Conservation (phyloP, 2,329 filamentous ascomycete species). For the Diaporthe vexans region DNA sequence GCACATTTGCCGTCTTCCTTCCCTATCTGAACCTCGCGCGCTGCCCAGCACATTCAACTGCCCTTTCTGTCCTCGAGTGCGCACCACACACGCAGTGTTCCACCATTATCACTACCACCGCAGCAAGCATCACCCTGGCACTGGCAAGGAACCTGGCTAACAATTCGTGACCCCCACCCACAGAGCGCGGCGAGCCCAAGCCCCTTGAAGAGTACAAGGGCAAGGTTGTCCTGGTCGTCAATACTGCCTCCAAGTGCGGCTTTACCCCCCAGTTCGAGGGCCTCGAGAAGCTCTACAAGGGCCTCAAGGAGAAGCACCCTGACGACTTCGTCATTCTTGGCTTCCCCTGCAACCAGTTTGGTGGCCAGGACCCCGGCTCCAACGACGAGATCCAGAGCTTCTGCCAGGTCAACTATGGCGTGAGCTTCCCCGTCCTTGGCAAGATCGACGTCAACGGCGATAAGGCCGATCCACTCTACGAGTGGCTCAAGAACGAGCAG, state of each 20-base stretch:
- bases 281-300: conserved; percentile 91
- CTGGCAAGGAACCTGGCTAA: conserved; percentile 38
- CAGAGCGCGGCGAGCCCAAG: conserved; percentile 81
- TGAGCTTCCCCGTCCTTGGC: conserved; percentile 89
- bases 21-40: conserved; percentile 27
- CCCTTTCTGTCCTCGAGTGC: conserved; percentile 19
- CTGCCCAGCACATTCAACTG: conserved; percentile 15
- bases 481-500: conserved; percentile 81
- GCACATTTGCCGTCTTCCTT: conserved; percentile 29
- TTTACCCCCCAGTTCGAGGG: conserved; percentile 96
- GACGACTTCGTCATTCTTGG: conserved; percentile 90
- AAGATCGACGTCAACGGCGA: conserved; percentile 97
- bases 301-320: conserved; percentile 75
- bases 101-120: not conserved
- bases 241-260: conserved; percentile 98
- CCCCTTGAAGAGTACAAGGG: conserved; percentile 80
- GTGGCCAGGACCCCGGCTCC: conserved; percentile 86
- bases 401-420: conserved; percentile 95
- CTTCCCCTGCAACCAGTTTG: conserved; percentile 99
- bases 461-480: conserved; percentile 81
- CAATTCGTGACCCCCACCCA: conserved; percentile 38
- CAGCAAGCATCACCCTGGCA: conserved; percentile 36
- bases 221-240: conserved; percentile 96
- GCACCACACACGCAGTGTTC: conserved; percentile 1
- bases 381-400: conserved; percentile 86